Evolutionary conservation across 2,329 filamentous ascomycete species (phyloP).

Genomic region (Fusarium ambrosium): DNA sequence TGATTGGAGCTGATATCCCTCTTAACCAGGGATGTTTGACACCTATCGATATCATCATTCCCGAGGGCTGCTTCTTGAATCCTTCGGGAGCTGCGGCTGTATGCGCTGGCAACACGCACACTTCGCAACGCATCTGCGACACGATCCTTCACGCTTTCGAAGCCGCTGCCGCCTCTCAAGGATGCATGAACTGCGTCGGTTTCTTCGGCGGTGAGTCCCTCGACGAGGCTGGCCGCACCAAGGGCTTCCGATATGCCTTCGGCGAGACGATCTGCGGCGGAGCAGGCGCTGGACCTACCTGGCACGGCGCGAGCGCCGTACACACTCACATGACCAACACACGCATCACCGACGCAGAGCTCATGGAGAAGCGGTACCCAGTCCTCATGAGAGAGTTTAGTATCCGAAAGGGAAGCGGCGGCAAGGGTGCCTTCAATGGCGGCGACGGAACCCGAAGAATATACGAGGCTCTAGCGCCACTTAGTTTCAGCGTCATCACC

Average conservation of each 20-base stretch:
- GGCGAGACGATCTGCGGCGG: conserved; percentile 51
- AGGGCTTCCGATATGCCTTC: conserved; percentile 41
- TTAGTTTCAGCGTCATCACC: conserved; percentile 82
- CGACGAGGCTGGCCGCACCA: conserved; percentile 15
- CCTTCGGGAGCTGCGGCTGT: conserved; percentile 48
- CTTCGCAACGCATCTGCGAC: conserved; percentile 60
- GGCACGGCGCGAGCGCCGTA: conserved; percentile 46
- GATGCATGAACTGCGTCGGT: conserved; percentile 83
- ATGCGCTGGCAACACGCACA: conserved; percentile 49
- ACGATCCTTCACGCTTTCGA: conserved; percentile 81
- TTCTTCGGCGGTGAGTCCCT: conserved; percentile 73
- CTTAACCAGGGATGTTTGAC: conserved; percentile 63
- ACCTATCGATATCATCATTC: conserved; percentile 38
- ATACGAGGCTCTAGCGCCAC: conserved; percentile 82
- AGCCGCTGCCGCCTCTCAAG: conserved; percentile 80
- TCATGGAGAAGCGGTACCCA: conserved; percentile 51
- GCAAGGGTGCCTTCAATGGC: conserved; percentile 73
- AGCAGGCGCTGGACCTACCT: conserved; percentile 45
- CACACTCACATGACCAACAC: conserved; percentile 54
- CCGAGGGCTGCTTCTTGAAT: conserved; percentile 48
- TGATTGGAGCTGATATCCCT: conserved; percentile 49
- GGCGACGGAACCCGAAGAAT: conserved; percentile 83
- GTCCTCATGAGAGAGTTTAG: conserved; percentile 47
- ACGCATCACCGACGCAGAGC: conserved; percentile 51
- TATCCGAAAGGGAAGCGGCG: conserved; percentile 58